phyloP scores from a whole-genome alignment of 2,329 filamentous ascomycete genomes.

The Apiospora pterosperma region DNA sequence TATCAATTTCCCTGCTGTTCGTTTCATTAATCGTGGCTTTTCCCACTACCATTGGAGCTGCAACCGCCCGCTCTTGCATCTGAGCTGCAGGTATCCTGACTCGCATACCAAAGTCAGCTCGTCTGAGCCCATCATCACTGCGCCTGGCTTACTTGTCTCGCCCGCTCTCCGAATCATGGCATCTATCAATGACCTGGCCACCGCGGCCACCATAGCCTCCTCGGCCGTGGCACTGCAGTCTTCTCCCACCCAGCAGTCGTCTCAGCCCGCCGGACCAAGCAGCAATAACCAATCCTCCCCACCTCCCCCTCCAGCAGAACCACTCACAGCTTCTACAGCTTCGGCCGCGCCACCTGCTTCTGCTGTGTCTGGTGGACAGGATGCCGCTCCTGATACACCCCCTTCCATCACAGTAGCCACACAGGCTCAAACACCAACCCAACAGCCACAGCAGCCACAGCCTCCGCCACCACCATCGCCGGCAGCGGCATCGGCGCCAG shows the following conservation, averaged over 20 bases:
- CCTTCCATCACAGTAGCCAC: background rate
- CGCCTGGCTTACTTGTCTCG: background rate
- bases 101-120: background rate
- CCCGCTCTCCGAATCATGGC: conserved; percentile 26
- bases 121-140: background rate
- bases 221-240: conserved; percentile 27
- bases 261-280: conserved; percentile 9
- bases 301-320: background rate
- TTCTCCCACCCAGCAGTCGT: conserved; percentile 12
- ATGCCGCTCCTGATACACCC: background rate
- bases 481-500: background rate
- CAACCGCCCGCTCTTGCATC: background rate
- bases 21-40: background rate
- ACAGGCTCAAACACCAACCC: background rate
- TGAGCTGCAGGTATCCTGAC: background rate
- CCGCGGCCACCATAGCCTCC: conserved; percentile 42
- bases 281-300: background rate
- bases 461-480: background rate
- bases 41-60: background rate
- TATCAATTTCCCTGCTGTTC: background rate
- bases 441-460: conserved; percentile 4
- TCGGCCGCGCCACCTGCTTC: background rate
- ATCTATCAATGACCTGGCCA: conserved; percentile 48
- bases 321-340: background rate
- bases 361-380: background rate